phyloP scores from a whole-genome alignment of 352 stramenopile genomes.

The Phytophthora ramorum region DNA sequence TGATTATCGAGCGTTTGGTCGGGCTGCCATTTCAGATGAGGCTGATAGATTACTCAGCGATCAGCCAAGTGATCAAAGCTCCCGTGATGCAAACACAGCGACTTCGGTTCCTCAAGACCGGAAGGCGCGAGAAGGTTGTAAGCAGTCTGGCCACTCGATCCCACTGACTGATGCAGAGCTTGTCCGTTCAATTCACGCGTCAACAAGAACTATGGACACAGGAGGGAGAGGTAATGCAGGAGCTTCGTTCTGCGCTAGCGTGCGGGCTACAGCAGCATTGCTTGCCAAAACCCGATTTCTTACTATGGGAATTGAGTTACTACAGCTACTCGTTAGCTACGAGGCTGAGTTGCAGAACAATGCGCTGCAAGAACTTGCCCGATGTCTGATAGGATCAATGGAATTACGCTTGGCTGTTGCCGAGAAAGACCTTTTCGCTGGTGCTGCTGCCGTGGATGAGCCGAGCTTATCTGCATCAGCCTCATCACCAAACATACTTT shows the following conservation, averaged over 20 bases:
- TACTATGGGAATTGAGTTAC: slow-evolving; percentile 71
- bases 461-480: slow-evolving; percentile 31
- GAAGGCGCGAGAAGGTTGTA: slow-evolving; percentile 18
- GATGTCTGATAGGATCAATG: slow-evolving; percentile 68
- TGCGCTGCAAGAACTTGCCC: slow-evolving; percentile 61
- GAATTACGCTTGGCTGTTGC: slow-evolving; percentile 58
- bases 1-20: slow-evolving; percentile 83
- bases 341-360: slow-evolving; percentile 48
- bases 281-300: slow-evolving; percentile 78
- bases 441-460: slow-evolving; percentile 22
- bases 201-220: slow-evolving; percentile 21
- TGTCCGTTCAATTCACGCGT: slow-evolving; percentile 41
- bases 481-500: slow-evolving; percentile 36
- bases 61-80: slow-evolving; percentile 10
- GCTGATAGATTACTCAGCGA: slow-evolving; percentile 42
- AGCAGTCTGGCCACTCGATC: slow-evolving; percentile 13
- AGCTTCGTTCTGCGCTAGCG: slow-evolving; percentile 25
- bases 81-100: slow-evolving; percentile 7
- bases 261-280: slow-evolving; percentile 40
- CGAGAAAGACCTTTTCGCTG: slow-evolving; percentile 58
- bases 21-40: slow-evolving; percentile 74
- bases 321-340: slow-evolving; percentile 78
- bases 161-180: slow-evolving; percentile 35
- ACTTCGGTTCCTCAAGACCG: slow-evolving; percentile 17
- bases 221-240: slow-evolving; percentile 10